These are phyloP conservation scores for Pythium biforme DNA, from an alignment of 352 stramenopile genomes.

Conservation along the genomic window DNA sequence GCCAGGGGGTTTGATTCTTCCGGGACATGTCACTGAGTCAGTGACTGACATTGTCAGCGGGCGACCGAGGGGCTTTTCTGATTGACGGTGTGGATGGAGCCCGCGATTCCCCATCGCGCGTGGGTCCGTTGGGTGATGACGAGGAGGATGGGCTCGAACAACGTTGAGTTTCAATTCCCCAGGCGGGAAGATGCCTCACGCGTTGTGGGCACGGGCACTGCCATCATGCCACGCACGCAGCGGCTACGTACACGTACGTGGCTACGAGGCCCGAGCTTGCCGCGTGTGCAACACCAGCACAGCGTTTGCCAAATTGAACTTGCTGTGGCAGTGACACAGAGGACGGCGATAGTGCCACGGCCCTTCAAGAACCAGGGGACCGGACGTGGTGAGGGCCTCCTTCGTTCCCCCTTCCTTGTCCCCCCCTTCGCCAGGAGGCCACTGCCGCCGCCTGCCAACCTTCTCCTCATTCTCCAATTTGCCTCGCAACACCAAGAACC, in stretches of 20 bases:
- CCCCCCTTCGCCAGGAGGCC: background rate
- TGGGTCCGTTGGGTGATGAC: background rate
- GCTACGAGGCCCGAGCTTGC: background rate
- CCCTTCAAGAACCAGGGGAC: too few relatives aligned
- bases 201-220: background rate
- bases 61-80: too few relatives aligned
- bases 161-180: background rate
- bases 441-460: too few relatives aligned
- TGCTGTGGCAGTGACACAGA: background rate
- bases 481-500: background rate
- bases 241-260: background rate
- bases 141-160: background rate
- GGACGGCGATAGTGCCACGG: background rate
- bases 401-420: background rate
- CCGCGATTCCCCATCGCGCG: too few relatives aligned
- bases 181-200: background rate
- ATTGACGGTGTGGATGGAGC: too few relatives aligned
- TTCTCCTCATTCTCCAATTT: background rate
- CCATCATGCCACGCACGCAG: background rate
- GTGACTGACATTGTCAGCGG: too few relatives aligned
- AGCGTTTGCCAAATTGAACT: background rate
- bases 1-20: too few relatives aligned
- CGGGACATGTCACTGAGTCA: too few relatives aligned
- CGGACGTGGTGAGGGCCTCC: too few relatives aligned
- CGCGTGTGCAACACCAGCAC: background rate